Percentiles rank a stretch among this genome's conserved stretches.
Conservation (phyloP, 208 protist species). For the Naegleria fowleri region DNA sequence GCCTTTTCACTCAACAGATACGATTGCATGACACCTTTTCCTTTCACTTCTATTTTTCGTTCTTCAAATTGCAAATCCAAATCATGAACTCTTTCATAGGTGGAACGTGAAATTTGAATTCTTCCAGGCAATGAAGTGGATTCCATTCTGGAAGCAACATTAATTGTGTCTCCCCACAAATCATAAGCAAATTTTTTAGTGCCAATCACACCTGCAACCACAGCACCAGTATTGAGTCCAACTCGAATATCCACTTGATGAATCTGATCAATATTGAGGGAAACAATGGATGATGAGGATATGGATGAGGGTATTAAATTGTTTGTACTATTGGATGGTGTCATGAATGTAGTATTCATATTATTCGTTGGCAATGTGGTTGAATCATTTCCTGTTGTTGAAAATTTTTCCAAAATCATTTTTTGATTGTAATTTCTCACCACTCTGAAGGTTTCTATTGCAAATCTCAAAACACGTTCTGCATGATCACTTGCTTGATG, state of each 20-base stretch:
- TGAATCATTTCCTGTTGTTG: neutral
- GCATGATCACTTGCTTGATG: neutral
- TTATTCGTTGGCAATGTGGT: too few species aligned
- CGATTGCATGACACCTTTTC: slow-evolving; percentile 21
- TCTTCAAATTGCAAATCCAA: neutral
- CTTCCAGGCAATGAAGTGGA: neutral
- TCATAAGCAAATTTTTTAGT: slow-evolving; percentile 23
- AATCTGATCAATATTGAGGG: neutral
- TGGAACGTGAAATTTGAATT: neutral
- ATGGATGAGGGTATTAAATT: too few species aligned
- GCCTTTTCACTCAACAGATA: neutral
- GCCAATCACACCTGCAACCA: neutral
- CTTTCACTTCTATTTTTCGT: slow-evolving; percentile 6
- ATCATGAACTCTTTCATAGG: neutral
- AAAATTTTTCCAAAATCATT: neutral
- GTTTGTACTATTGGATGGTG: too few species aligned
- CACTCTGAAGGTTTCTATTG: neutral
- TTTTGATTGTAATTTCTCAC: neutral
- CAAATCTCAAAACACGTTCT: neutral
- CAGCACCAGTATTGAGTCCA: neutral
- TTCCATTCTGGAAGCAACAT: slow-evolving; percentile 41
- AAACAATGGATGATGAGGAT: too few species aligned
- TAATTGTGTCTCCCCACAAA: slow-evolving; percentile 47
- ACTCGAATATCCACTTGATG: neutral
- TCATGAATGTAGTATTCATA: too few species aligned